A percentile compares a stretch with the other conserved stretches of the same genome.
phyloP scores from a whole-genome alignment of 75 land plant species.

The Cryptomeria japonica region DNA sequence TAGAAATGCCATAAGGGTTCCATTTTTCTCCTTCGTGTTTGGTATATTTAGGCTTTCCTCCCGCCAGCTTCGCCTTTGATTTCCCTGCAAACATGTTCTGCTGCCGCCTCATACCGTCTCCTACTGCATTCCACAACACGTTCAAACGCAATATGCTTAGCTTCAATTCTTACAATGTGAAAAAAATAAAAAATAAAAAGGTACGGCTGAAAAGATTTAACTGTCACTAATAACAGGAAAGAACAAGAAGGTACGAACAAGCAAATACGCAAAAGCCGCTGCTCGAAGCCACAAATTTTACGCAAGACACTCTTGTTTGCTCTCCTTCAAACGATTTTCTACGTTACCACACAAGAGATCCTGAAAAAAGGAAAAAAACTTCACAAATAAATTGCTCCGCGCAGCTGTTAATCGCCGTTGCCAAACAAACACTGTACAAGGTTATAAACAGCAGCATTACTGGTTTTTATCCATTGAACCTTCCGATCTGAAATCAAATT shows the following conservation, averaged over 20 bases:
- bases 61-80: neutral
- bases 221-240: too few relatives aligned
- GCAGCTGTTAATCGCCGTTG: neutral
- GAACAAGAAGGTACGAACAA: neutral
- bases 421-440: neutral
- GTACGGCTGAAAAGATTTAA: neutral
- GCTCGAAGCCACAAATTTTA: neutral
- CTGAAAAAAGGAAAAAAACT: neutral
- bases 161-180: neutral
- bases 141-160: neutral
- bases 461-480: neutral
- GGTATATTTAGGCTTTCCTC: constrained; percentile 5
- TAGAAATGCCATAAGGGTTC: neutral
- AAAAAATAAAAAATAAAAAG: neutral
- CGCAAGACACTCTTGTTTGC: too few relatives aligned
- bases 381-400: neutral
- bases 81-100: neutral
- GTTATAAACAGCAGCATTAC: neutral
- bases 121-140: neutral
- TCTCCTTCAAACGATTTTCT: neutral
- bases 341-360: neutral
- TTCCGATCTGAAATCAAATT: neutral
- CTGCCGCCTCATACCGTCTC: neutral
- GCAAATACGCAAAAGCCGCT: neutral
- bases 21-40: neutral